These are phyloP conservation scores for Colletotrichum cuscutae DNA, from an alignment of 2,329 filamentous ascomycete genomes.

Conservation along the genomic window DNA sequence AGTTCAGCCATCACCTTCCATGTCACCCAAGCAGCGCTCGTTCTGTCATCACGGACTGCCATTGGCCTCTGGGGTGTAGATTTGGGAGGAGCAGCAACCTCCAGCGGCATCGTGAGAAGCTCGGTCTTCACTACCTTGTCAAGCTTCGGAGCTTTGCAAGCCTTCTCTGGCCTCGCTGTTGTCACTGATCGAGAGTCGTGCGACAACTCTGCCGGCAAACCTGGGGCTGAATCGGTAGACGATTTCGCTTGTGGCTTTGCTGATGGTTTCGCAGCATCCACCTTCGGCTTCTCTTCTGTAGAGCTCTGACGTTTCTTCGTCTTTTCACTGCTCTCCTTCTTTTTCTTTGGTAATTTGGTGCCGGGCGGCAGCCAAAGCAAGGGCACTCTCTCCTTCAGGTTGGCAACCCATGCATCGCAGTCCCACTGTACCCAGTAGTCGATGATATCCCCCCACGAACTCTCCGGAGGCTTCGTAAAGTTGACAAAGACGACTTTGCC, in stretches of 20 bases:
- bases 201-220: too few species aligned
- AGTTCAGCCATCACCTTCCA: conserved; percentile 54
- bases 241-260: background rate
- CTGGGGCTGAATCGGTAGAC: too few species aligned
- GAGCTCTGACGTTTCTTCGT: conserved; percentile 24
- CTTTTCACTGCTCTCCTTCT: conserved; percentile 43
- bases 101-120: background rate
- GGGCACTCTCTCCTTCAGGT: conserved; percentile 68
- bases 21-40: conserved; percentile 56
- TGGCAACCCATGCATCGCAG: conserved; percentile 77
- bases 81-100: conserved; percentile 1
- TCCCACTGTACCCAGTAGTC: conserved; percentile 82
- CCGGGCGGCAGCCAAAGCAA: conserved; percentile 67
- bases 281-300: conserved; percentile 39
- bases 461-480: conserved; percentile 76
- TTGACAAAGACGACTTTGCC: conserved; percentile 80
- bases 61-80: conserved; percentile 49
- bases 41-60: conserved; percentile 57
- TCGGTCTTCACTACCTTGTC: background rate
- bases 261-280: conserved; percentile 36
- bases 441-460: conserved; percentile 77
- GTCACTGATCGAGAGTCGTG: background rate
- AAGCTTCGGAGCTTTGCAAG: too few species aligned
- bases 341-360: conserved; percentile 51
- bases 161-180: background rate